Conservation (phyloP, 2,329 filamentous ascomycete species). For the Alternaria angustiovoidea region DNA sequence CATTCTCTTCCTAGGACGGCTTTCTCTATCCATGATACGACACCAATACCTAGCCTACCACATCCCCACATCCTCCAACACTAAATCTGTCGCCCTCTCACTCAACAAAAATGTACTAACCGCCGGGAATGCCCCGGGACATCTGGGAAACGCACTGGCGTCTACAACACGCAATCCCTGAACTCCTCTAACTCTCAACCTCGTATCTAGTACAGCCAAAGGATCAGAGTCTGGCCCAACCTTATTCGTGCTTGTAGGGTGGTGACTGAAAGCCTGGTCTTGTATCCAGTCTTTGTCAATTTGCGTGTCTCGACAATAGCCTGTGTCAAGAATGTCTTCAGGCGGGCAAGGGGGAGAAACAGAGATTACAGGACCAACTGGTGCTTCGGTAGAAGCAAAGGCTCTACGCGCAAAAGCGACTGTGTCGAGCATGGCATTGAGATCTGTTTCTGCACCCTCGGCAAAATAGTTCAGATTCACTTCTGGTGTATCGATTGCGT, state of each 20-base stretch:
- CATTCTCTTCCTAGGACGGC: not conserved
- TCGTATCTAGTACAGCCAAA: conserved; percentile 46
- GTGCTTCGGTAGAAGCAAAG: conserved; percentile 64
- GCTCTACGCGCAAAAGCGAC: conserved; percentile 63
- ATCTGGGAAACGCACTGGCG: conserved; percentile 33
- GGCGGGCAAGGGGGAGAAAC: conserved; percentile 50
- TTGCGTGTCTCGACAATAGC: conserved; percentile 26
- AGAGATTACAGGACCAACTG: conserved; percentile 41
- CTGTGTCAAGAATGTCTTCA: conserved; percentile 36
- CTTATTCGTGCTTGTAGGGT: conserved; percentile 25
- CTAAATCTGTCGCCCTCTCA: conserved; percentile 29
- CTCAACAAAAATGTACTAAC: conserved; percentile 56
- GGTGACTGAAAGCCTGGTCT: conserved; percentile 32
- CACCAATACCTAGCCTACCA: not conserved
- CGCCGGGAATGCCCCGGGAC: conserved; percentile 61
- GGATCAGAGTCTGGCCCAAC: conserved; percentile 38
- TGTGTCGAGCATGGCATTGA: conserved; percentile 63
- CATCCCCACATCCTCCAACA: conserved; percentile 25
- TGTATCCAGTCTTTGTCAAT: conserved; percentile 29
- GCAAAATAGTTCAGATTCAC: conserved; percentile 54
- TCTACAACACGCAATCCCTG: conserved; percentile 58
- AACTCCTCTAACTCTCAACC: conserved; percentile 55
- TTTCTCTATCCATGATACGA: not conserved
- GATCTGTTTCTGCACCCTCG: conserved; percentile 61
- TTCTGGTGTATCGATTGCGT: conserved; percentile 68